Base-by-base conservation (phyloP, 2,329 filamentous ascomycete genomes). In the Cladosporium sp. region DNA sequence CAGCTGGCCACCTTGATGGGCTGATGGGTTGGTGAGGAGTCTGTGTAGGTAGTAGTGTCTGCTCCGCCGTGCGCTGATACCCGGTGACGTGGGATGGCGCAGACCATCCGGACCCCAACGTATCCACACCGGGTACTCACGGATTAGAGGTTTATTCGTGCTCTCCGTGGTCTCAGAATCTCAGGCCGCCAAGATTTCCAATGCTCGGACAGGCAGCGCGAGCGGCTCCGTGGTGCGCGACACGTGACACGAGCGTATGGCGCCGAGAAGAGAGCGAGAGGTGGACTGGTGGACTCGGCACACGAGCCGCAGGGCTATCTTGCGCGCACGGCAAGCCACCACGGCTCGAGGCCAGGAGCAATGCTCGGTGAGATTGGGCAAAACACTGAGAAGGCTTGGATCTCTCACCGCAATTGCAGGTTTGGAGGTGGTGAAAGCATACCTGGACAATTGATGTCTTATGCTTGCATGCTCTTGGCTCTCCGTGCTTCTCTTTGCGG, bases 221-320 rank as follows among this genome's bases (percentile, higher is more conserved):
- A 17, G 20, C 25, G 44, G 6, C 42, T 22, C 37, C 37, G 40
- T 15, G 5, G 40, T 25, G 34, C 35, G 10, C 24, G 40, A 39
- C 52, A 55, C 52, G 52, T 55, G 52, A 55, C 32, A 19, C 32
- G 52, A 32, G 37, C 36, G 22, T 32, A 22, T 34, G 24, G 28
- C 52, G 52, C 52, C 52, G 52, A 55, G 52, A 47, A 55, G 52
- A 47, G 52, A 47, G 52, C 52, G 52, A 55, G 52, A 55, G 52
- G 32, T 55, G 50, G 51, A 36, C 28, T 19, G 52, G 32, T 55
- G 50, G 51, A 36, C 28, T 19, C 36, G 12, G 40, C 40, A 55
- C 52, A 55, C 52, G 52, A 55, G 52, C 52, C 52, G 47, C 52
- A 47, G 17, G 52, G 40, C 52, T 55, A 40, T 47, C 39, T 55